Evolutionary conservation across 179 eudicot species (phyloP), one percentile per base, ranked within the genome.

Genomic region (Pouteria campechiana): DNA sequence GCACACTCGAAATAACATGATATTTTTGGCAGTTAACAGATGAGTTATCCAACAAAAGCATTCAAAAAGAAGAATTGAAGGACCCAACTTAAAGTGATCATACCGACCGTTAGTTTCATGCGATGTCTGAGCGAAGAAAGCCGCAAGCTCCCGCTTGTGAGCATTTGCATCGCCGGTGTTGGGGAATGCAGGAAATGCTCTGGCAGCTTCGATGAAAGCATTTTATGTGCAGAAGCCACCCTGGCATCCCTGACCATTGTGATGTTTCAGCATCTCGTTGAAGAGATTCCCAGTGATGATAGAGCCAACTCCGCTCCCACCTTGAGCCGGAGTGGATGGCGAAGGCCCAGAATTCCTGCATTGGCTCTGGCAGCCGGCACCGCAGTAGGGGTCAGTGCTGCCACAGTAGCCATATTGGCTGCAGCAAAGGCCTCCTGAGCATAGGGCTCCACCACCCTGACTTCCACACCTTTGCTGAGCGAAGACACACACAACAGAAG

Each of bases 41-140:
- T n/a, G n/a, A n/a, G n/a, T n/a, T n/a, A n/a, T n/a, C n/a, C n/a
- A n/a, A n/a, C n/a, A n/a, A n/a, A n/a, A n/a, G n/a, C n/a, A n/a
- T n/a, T n/a, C n/a, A n/a, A n/a, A n/a, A n/a, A n/a, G n/a, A n/a
- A n/a, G n/a, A n/a, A n/a, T n/a, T n/a, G n/a, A n/a, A n/a, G n/a
- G n/a, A n/a, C n/a, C n/a, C n/a, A n/a, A n/a, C n/a, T n/a, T n/a
- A n/a, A n/a, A n/a, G n/a, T n/a, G n/a, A n/a, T n/a, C n/a, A n/a
- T n/a, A n/a, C n/a, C n/a, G n/a, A 73, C 81, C 81, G 24, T 70
- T 74, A 16, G 81, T 74, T 37, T 70, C 81, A 32, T 74, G 76
- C 3, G 81, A 74, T 7, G 76, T 74, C 40, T 70, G 81, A 25
- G 55, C 81, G 1, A 74, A 61, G 49, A 74, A 74, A 9, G 76